phyloP scores from a whole-genome alignment of 306 rosid species.

The Medicago lupulina region DNA sequence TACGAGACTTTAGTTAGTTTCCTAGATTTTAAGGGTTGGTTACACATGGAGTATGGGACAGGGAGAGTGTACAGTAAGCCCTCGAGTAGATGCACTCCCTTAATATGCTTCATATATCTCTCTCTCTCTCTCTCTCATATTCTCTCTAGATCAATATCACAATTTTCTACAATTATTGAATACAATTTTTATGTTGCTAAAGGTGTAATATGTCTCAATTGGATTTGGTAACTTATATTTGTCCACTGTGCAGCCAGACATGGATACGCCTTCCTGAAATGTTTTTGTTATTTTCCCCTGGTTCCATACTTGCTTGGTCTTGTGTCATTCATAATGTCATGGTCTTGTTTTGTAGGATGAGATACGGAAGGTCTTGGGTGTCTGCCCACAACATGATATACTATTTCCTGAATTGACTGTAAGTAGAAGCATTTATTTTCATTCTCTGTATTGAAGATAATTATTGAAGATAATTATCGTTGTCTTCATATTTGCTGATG shows the following conservation, averaged over 20 bases:
- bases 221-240: conserved; percentile 13
- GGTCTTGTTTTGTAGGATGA: conserved; percentile 72
- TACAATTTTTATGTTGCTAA: background rate
- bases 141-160: background rate
- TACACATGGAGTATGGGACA: background rate
- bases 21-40: background rate
- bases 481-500: conserved; percentile 33
- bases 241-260: conserved; percentile 11
- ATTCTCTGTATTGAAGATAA: conserved; percentile 24
- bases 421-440: conserved; percentile 47
- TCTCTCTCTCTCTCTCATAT: background rate
- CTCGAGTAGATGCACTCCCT: background rate
- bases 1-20: background rate
- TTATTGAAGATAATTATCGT: conserved; percentile 14
- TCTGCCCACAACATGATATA: conserved; percentile 95
- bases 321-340: conserved; percentile 35
- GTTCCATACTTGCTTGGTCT: conserved; percentile 29
- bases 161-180: background rate
- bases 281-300: conserved; percentile 14
- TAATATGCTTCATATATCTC: background rate
- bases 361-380: conserved; percentile 92
- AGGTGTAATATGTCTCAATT: conserved; percentile 25
- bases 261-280: background rate
- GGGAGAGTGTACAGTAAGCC: background rate
- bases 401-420: conserved; percentile 93